Percentiles rank a stretch among this genome's conserved stretches.
phyloP scores from a whole-genome alignment of 768 basidiomycete genomes.

The Leccinum pellstonianum region DNA sequence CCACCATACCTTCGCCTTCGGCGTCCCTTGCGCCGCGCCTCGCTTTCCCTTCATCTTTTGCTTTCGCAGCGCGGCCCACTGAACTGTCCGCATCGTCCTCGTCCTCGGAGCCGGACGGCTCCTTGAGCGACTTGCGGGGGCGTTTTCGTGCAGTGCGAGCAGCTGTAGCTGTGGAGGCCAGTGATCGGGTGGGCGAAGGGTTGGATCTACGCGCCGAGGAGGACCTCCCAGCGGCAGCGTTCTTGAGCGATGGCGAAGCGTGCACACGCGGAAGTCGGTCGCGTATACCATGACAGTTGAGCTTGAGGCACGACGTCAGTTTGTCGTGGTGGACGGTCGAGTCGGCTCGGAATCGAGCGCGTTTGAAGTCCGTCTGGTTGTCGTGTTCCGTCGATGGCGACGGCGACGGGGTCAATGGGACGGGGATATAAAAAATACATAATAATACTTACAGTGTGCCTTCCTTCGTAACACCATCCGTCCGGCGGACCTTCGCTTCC shows the following conservation, averaged over 20 bases:
- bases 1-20: slow-evolving; percentile 8
- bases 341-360: slow-evolving; percentile 78
- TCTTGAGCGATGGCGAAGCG: slow-evolving; percentile 6
- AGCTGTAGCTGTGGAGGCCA: slow-evolving; percentile 2
- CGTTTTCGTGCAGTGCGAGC: slow-evolving; percentile 25
- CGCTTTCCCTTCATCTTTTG: slow-evolving; percentile 8
- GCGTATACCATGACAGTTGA: slow-evolving; percentile 52
- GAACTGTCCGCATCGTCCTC: slow-evolving; percentile 13
- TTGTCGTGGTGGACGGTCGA: slow-evolving; percentile 66
- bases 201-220: slow-evolving; percentile 25
- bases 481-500: slow-evolving; percentile 83
- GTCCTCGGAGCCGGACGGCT: slow-evolving; percentile 17
- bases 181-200: slow-evolving; percentile 26
- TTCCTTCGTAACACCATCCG: slow-evolving; percentile 85
- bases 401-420: background rate
- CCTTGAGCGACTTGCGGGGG: slow-evolving; percentile 24
- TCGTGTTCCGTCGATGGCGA: background rate
- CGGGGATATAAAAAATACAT: background rate
- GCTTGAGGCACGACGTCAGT: slow-evolving; percentile 54
- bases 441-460: slow-evolving; percentile 54
- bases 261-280: slow-evolving; percentile 13
- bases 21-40: background rate
- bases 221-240: slow-evolving; percentile 1
- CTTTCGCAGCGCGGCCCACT: slow-evolving; percentile 7
- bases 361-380: slow-evolving; percentile 63